Conservation (phyloP, 177 flowering plant genomes). For the Tripterygium wilfordii region DNA sequence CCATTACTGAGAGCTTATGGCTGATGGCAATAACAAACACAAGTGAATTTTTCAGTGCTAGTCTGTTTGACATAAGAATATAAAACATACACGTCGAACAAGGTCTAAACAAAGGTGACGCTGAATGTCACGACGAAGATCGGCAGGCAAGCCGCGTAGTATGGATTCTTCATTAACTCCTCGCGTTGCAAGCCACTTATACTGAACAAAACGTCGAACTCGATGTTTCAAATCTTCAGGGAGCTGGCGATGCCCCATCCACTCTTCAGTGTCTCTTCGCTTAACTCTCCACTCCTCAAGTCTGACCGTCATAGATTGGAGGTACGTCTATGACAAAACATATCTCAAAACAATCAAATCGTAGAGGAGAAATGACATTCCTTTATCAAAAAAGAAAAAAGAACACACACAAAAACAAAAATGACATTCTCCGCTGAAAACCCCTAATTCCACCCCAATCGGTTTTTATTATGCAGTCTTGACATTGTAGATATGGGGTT, state of each 20-base stretch:
- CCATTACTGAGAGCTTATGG: no score
- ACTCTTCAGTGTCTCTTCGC: conserved; percentile 90
- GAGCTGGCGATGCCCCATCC: conserved; percentile 95
- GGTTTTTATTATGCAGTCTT: no score
- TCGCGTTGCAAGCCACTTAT: conserved; percentile 92
- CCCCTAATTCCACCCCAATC: no score
- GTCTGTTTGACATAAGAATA: no score
- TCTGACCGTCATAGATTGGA: conserved; percentile 83
- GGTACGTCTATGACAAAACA: conserved; percentile 57
- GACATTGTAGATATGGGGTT: no score
- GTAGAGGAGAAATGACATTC: neutral
- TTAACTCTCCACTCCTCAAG: conserved; percentile 95
- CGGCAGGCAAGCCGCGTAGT: conserved; percentile 63
- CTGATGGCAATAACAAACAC: no score
- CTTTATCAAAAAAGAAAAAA: neutral
- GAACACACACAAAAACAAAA: no score
- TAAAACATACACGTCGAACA: conserved; percentile 74
- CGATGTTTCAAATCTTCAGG: conserved; percentile 68
- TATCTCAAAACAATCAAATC: neutral
- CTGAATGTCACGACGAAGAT: conserved; percentile 89
- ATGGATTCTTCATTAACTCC: conserved; percentile 90
- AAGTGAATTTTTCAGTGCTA: no score
- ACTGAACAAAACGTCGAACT: conserved; percentile 80
- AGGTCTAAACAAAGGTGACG: conserved; percentile 92
- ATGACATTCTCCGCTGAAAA: no score